A percentile compares a stretch with the other conserved stretches of the same genome.
These are phyloP conservation scores for Penicillium daleae DNA, from an alignment of 495 filamentous ascomycete species.

Conservation along the genomic window DNA sequence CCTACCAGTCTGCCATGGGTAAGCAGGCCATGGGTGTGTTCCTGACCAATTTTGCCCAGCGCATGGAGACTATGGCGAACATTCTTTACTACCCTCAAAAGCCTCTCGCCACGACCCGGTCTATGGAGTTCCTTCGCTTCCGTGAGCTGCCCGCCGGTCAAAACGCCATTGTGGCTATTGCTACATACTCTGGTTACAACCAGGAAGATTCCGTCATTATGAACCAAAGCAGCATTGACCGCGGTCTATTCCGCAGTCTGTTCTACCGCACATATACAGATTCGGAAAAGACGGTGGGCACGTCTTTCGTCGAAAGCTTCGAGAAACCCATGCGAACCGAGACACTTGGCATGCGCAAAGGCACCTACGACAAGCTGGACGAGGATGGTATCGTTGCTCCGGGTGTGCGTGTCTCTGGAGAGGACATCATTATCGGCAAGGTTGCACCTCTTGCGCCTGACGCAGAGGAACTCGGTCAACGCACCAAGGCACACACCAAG, in stretches of 20 bases:
- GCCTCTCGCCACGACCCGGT: conserved; percentile 90
- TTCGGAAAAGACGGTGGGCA: conserved; percentile 90
- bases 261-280: conserved; percentile 98
- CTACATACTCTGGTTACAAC: conserved; percentile 98
- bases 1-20: conserved; percentile 99
- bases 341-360: conserved; percentile 87
- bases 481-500: conserved; percentile 87
- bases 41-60: conserved; percentile 90
- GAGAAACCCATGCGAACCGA: conserved; percentile 91
- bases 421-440: conserved; percentile 99
- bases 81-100: conserved; percentile 99
- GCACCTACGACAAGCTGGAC: conserved; percentile 97
- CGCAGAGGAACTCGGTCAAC: conserved; percentile 89
- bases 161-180: conserved; percentile 97
- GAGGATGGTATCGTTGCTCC: conserved; percentile 92
- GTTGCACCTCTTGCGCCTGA: conserved; percentile 92
- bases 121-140: conserved; percentile 99
- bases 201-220: conserved; percentile 99
- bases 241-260: conserved; percentile 93
- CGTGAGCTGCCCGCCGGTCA: conserved; percentile 95
- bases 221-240: conserved; percentile 98
- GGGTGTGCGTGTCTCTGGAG: conserved; percentile 90
- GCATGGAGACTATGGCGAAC: conserved; percentile 99
- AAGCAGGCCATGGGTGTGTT: conserved; percentile 99
- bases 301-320: conserved; percentile 86